Evolutionary conservation across 106 monocot species (phyloP).

Genomic region (Cymbidium sinense): DNA sequence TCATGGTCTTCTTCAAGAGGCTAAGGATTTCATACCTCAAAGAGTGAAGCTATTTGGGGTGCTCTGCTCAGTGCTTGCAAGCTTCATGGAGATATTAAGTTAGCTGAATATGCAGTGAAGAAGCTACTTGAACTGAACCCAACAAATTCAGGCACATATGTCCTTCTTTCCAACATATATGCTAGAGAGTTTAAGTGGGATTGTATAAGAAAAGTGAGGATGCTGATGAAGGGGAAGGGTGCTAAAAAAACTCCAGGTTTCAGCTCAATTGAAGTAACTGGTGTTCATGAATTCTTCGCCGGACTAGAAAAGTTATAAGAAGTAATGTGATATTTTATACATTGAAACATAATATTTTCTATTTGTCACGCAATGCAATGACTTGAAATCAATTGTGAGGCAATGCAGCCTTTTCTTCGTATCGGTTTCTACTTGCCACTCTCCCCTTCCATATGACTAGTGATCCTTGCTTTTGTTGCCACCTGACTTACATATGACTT

Average conservation of each 20-base stretch:
- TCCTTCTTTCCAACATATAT: constrained; percentile 33
- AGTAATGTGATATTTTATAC: background rate
- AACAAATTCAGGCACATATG: no score
- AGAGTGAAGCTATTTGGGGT: no score
- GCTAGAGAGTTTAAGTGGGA: constrained; percentile 32
- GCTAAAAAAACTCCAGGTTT: constrained; percentile 32
- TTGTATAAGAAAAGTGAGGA: constrained; percentile 22
- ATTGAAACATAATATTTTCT: no score
- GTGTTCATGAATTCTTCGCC: no score
- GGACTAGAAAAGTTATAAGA: constrained; percentile 3
- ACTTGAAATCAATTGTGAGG: no score
- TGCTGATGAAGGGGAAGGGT: constrained; percentile 26
- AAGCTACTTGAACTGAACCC: constrained; percentile 22
- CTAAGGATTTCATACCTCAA: constrained; percentile 17
- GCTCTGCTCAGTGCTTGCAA: no score
- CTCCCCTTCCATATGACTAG: no score
- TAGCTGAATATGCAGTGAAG: constrained; percentile 21
- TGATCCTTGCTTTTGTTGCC: no score
- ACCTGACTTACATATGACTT: no score
- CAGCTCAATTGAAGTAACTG: no score
- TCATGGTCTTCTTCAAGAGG: constrained; percentile 21
- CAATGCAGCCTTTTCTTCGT: background rate
- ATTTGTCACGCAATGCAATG: no score
- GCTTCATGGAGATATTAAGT: constrained; percentile 24
- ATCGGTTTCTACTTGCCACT: no score